Base-by-base conservation (phyloP, 805 yeast species). In the Sugiyamaella smithiae region DNA sequence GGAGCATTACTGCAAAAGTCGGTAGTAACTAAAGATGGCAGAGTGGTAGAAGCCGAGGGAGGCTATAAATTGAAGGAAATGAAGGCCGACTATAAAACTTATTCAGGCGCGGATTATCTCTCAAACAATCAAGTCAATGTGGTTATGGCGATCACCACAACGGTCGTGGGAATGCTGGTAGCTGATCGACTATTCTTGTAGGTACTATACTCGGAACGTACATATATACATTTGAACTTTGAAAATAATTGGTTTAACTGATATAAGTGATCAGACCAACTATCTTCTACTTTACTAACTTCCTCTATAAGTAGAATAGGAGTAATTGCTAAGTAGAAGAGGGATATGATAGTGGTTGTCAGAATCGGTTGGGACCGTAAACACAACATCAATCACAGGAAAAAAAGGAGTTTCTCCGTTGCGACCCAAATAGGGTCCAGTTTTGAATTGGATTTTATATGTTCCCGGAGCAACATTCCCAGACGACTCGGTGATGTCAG, bases 231-330 rank as follows among this genome's bases (percentile, higher is more conserved):
- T n/a, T n/a, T 3, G 4, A 3, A n/a, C n/a, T n/a, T n/a, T n/a
- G n/a, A n/a, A n/a, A n/a, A n/a, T n/a, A n/a, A n/a, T n/a, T n/a
- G n/a, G n/a, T n/a, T n/a, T n/a, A n/a, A n/a, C n/a, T n/a, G n/a
- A n/a, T n/a, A n/a, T n/a, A n/a, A n/a, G n/a, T n/a, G n/a, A n/a
- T n/a, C n/a, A n/a, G n/a, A n/a, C n/a, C n/a, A n/a, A n/a, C n/a
- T n/a, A n/a, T n/a, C n/a, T n/a, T n/a, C n/a, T n/a, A n/a, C 4
- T 37, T n/a, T 20, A 40, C 49, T 60, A 84, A 61, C 86, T 80
- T 1, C 98, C 98, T 49, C 97, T 76, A 69, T 90, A 90, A 0
- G 97, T 90, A 4, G 95, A 80, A 69, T 89, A 90, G 28, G 96
- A 84, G 67, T 84, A 88, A 62, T 88, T 88, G 38, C 96, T 82